Base-by-base conservation (phyloP, 2,329 filamentous ascomycete species). In the Aspergillus puulaauensis region DNA sequence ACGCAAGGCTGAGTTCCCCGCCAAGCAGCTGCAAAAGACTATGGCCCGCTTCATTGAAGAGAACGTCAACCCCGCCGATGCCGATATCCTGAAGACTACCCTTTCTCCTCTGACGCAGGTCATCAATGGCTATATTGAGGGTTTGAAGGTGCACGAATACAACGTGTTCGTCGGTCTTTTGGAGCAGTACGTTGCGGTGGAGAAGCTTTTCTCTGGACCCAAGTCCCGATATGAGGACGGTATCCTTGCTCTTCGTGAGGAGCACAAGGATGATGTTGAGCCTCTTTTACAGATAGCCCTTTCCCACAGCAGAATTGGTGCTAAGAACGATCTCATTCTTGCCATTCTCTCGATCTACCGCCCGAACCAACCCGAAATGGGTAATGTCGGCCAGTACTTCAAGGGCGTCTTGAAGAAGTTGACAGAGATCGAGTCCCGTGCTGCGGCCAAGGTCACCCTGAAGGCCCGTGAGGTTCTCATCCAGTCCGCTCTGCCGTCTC, bases 401-500 rank as follows among this genome's bases (percentile, higher is more conserved):
- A 90, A 92, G 67, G 85, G 88, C 3, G 84, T 90, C 17, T 84
- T 99, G 24, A 90, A 90, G 72, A 90, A 89, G 76, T 83, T 99
- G 65, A 93, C 95, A 0, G 95, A 99, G 74, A 86, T 99, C 14
- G 91, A 96, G 77, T 92, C 88, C 11, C 90, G 79, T 79, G 86
- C 80, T 71, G 95, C 93, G 11, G 91, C 93, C 64, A 99, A 98
- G 86, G 93, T 99, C 43, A 91, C 93, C 0, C 84, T 99, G 65
- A 99, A 99, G 83, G 93, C 95, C 46, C 90, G 95, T 72, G 95
- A 99, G 80, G 89, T 98, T 52, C 88, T 99, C 69, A 99, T 99
- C 63, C 95, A 98, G 78, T 97, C 92, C 73, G 93, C 95, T 54
- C 85, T 99, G 73, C 95, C 95, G 17, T 99, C 95, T 3, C 82